Evolutionary conservation across 192 early-diverging fungal species (phyloP), one percentile per base, ranked within the genome.

Genomic region (Gamsiella multidivaricata): DNA sequence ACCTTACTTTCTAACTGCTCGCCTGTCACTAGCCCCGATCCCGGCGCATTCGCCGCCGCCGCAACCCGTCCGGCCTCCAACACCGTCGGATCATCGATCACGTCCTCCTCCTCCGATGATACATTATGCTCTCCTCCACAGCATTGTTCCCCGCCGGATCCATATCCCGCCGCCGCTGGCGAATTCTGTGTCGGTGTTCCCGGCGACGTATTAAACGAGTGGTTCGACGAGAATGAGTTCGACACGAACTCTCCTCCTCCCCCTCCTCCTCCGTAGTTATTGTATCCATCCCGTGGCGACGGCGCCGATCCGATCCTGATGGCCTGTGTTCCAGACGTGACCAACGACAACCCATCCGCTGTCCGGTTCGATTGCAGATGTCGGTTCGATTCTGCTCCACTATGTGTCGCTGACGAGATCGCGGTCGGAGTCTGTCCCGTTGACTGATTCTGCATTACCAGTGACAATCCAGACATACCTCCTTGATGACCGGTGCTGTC

Each of bases 1-100:
- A 87, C 85, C 22, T 79, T 66, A 61, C 81, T 87, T 11, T 73
- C 68, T 33, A 71, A 42, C n/a, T 82, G 83, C 53, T 87, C 85
- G 20, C 70, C 59, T 28, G 79, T 63, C 9, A 83, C 69, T 23
- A 79, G 23, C 0, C 61, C 83, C 17, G 41, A 68, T 49, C 51
- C 75, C 54, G 74, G 74, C 17, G 65, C 65, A 68, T 78, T 78
- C 18, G 74, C 74, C 22, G 74, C 74, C 26, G 55, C 74, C 29
- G 74, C 74, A 34, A 68, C 49, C 0, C 74, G 65, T 1, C 74
- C 74, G 31, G 74, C 74, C 18, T 69, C 65, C 45, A 78, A 32
- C 1, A 63, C 50, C 8, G 43, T 41, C 0, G 74, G 74, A 28
- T 78, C 74, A 51, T 78, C 74, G 0, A 50, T 60, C 28, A 78